Evolutionary conservation across 345 rosid genomes (phyloP).

Genomic region (Pistacia vera): DNA sequence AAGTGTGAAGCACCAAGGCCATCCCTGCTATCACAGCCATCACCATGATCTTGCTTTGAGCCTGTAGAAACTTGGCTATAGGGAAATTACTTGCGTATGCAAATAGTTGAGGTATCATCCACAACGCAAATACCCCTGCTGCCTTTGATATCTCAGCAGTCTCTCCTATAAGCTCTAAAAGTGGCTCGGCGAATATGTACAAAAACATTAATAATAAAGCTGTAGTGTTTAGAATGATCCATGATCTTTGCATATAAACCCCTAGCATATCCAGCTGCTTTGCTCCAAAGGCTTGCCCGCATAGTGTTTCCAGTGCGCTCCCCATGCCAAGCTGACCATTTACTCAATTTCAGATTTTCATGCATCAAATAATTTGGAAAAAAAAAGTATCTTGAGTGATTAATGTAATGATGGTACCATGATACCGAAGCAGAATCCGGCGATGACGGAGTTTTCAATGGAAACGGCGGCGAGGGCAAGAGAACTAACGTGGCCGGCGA

Average conservation of each 20-base stretch:
- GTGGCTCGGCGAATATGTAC: slow-evolving; percentile 57
- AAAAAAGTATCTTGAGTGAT: too few relatives aligned
- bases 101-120: slow-evolving; percentile 91
- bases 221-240: slow-evolving; percentile 73
- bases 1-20: slow-evolving; percentile 57
- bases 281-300: slow-evolving; percentile 91
- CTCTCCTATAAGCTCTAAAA: slow-evolving; percentile 68
- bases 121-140: slow-evolving; percentile 64
- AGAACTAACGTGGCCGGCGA: slow-evolving; percentile 75
- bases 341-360: too few relatives aligned
- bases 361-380: too few relatives aligned
- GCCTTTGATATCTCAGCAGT: slow-evolving; percentile 57
- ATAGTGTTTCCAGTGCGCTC: slow-evolving; percentile 85
- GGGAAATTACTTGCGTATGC: slow-evolving; percentile 79
- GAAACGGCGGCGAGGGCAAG: slow-evolving; percentile 82
- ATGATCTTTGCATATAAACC: slow-evolving; percentile 81
- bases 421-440: slow-evolving; percentile 78
- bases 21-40: slow-evolving; percentile 68
- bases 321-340: slow-evolving; percentile 85
- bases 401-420: slow-evolving; percentile 44
- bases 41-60: slow-evolving; percentile 88
- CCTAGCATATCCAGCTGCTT: slow-evolving; percentile 81
- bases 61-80: slow-evolving; percentile 72
- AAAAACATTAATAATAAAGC: slow-evolving; percentile 54
- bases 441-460: slow-evolving; percentile 80